phyloP scores from a whole-genome alignment of 768 basidiomycete genomes.

The Leccinum subtestaceum region DNA sequence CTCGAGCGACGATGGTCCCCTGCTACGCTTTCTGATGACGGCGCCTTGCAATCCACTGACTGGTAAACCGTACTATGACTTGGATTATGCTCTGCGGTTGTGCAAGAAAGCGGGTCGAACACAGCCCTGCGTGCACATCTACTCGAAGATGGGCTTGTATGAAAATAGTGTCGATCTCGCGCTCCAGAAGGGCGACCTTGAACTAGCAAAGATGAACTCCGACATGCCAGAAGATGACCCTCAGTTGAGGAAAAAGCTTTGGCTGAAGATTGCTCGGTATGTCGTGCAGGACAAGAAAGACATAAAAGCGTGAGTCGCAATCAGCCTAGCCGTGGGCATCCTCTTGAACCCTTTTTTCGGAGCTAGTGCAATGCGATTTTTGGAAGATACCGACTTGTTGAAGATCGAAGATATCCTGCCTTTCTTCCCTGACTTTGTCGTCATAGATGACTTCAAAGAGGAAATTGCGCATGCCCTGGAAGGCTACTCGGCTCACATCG shows the following conservation, averaged over 20 bases:
- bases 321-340: neutral
- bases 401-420: constrained; percentile 99
- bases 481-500: constrained; percentile 90
- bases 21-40: constrained; percentile 78
- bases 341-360: constrained; percentile 1
- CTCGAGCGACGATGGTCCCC: constrained; percentile 67
- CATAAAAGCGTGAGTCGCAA: constrained; percentile 83
- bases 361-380: constrained; percentile 89
- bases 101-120: constrained; percentile 81
- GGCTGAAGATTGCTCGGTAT: constrained; percentile 98
- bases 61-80: constrained; percentile 88
- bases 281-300: constrained; percentile 98
- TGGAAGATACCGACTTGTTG: constrained; percentile 90
- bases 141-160: constrained; percentile 95
- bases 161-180: constrained; percentile 97
- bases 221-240: constrained; percentile 93
- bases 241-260: constrained; percentile 84
- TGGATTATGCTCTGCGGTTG: constrained; percentile 92
- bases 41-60: constrained; percentile 83
- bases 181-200: constrained; percentile 89
- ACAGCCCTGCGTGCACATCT: constrained; percentile 93
- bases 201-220: constrained; percentile 92
- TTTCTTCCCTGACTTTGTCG: constrained; percentile 99
- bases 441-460: constrained; percentile 99
- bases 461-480: constrained; percentile 96